phyloP scores from a whole-genome alignment of 192 early-diverging fungal species.

The Funneliformis mosseae region DNA sequence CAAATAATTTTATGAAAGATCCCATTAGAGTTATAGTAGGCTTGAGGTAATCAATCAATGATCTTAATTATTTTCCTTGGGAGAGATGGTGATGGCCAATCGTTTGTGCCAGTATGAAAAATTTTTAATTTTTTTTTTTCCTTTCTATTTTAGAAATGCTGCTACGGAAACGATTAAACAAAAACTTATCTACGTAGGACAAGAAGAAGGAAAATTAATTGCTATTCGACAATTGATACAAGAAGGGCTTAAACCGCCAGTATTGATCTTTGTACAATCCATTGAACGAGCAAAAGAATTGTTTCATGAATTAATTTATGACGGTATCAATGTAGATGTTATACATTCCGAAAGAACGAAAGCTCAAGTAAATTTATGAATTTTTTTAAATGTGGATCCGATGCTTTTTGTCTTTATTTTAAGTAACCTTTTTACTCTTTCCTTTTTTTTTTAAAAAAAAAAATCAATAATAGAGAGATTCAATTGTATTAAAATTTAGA shows the following conservation, averaged over 20 bases:
- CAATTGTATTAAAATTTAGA: constrained; percentile 86
- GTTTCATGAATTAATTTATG: constrained; percentile 94
- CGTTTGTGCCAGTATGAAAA: not conserved
- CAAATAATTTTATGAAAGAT: constrained; percentile 86
- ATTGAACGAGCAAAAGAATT: constrained; percentile 97
- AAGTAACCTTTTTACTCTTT: not conserved
- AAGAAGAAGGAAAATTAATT: constrained; percentile 92
- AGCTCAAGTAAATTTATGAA: constrained; percentile 61
- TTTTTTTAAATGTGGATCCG: constrained; percentile 6
- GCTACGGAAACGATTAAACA: constrained; percentile 93
- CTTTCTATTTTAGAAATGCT: constrained; percentile 63
- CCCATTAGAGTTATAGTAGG: constrained; percentile 91
- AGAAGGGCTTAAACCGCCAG: constrained; percentile 85
- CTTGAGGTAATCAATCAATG: constrained; percentile 54
- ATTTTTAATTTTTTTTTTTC: no score
- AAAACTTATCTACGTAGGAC: constrained; percentile 85
- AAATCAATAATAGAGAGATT: constrained; percentile 66
- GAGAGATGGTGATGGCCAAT: not conserved
- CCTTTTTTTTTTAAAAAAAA: not conserved
- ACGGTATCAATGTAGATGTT: constrained; percentile 98
- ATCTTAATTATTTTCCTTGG: not conserved
- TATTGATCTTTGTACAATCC: constrained; percentile 95
- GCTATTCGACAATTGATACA: constrained; percentile 89
- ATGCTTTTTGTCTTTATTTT: not conserved
- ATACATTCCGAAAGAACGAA: constrained; percentile 96